Evolutionary conservation across 768 basidiomycete species (phyloP).

Genomic region (Serendipita sp.): DNA sequence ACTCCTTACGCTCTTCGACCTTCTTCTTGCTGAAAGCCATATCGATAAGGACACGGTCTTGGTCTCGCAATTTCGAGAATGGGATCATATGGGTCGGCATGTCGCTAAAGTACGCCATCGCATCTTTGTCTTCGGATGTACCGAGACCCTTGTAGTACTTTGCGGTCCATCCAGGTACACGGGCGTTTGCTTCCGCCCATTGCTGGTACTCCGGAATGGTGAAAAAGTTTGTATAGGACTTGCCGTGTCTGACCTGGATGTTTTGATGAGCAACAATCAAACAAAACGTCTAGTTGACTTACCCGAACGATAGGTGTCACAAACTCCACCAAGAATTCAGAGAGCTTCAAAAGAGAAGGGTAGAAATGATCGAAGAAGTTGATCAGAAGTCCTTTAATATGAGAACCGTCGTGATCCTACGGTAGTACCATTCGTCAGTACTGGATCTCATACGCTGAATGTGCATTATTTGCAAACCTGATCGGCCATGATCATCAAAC

Average conservation of each 20-base stretch:
- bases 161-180: slow-evolving; percentile 65
- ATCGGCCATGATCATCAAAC: slow-evolving; percentile 99
- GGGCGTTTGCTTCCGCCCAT: slow-evolving; percentile 68
- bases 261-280: neutral
- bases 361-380: slow-evolving; percentile 97
- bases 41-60: slow-evolving; percentile 80
- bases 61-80: slow-evolving; percentile 63
- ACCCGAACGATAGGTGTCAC: slow-evolving; percentile 96
- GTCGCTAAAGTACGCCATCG: slow-evolving; percentile 79
- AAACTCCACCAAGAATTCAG: slow-evolving; percentile 91
- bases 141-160: slow-evolving; percentile 99
- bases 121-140: slow-evolving; percentile 78
- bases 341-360: slow-evolving; percentile 79
- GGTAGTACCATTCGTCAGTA: neutral
- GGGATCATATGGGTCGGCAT: slow-evolving; percentile 92
- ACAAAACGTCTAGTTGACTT: slow-evolving; percentile 14
- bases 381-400: slow-evolving; percentile 98
- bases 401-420: slow-evolving; percentile 99
- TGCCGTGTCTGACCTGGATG: slow-evolving; percentile 54
- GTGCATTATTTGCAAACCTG: slow-evolving; percentile 41
- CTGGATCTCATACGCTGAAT: neutral
- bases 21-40: slow-evolving; percentile 99
- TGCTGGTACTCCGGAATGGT: slow-evolving; percentile 93
- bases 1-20: slow-evolving; percentile 94
- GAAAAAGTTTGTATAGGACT: slow-evolving; percentile 73